Evolutionary conservation across 805 yeast genomes (phyloP), one percentile per base, ranked within the genome.

Genomic region (Martiniozyma abietophila): DNA sequence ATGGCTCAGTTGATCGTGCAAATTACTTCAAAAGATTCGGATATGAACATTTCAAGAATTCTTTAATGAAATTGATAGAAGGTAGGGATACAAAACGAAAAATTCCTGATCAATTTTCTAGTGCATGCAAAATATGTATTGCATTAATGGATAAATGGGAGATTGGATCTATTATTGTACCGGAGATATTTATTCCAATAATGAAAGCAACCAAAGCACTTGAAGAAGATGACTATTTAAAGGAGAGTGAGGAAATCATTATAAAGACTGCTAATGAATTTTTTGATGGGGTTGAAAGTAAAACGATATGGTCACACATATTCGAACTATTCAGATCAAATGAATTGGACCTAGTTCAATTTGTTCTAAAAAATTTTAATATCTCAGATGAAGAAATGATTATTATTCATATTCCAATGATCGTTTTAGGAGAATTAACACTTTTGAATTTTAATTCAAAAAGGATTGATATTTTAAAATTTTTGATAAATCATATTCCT

Each of bases 141-240:
- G 74, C 92, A 1, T 65, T 88, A 4, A 72, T 88, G 76, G 97
- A 92, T 50, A 73, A 85, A 41, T 92, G 97, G 97, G 98, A 92
- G 55, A 76, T 92, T 27, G 94, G 96, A 9, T 74, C 77, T 8
- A 53, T 69, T 10, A 61, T 89, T 1, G 74, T 86, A 1, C 94
- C 95, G 1, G 56, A 62, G 18, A 54, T 88, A 6, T 71, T 92
- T 29, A 57, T 73, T 1, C 89, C 94, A 0, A 62, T 83, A 3
- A 54, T 92, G 31, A 44, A 56, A 34, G 62, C 74, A 4, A 67
- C 78, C 3, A 62, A 62, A 28, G 18, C 7, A 18, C 26, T 37
- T 5, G 14, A 25, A 5, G 29, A 30, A n/a, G 38, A 49, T 47
- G 28, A 49, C 43, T 27, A 50, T 42, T 36, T 36, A 18, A 23